A percentile compares a stretch with the other conserved stretches of the same genome.
Conservation (phyloP, 2,329 filamentous ascomycete genomes). For the Penicillium sp. region DNA sequence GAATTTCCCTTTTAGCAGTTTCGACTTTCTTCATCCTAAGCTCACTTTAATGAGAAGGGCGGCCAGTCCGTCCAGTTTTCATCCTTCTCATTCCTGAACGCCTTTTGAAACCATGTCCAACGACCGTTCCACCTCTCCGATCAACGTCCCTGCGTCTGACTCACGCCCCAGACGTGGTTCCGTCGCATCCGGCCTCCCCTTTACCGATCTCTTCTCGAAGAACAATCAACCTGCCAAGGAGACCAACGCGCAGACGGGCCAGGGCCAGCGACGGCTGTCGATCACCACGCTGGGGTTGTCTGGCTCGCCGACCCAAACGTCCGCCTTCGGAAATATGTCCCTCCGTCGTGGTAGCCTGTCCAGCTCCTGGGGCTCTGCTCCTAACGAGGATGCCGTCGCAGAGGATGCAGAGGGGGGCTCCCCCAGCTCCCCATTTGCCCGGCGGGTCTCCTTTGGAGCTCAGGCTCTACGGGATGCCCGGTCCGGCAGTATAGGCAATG, state of each 20-base stretch:
- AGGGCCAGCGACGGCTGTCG: slow-evolving; percentile 63
- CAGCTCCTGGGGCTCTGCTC: slow-evolving; percentile 54
- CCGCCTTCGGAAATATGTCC: slow-evolving; percentile 51
- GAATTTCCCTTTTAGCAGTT: background rate
- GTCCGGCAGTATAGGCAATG: slow-evolving; percentile 62
- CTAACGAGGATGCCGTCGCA: slow-evolving; percentile 48
- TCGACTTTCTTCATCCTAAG: slow-evolving; percentile 3
- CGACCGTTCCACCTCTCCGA: slow-evolving; percentile 41
- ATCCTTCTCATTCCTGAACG: slow-evolving; percentile 7
- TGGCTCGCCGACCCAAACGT: slow-evolving; percentile 63
- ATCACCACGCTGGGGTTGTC: slow-evolving; percentile 74
- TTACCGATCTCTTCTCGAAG: slow-evolving; percentile 43
- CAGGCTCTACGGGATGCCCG: slow-evolving; percentile 73
- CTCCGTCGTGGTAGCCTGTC: slow-evolving; percentile 68
- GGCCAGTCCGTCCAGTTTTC: slow-evolving; percentile 25
- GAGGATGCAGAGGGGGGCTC: slow-evolving; percentile 71
- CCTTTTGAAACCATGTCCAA: slow-evolving; percentile 41
- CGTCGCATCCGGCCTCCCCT: slow-evolving; percentile 41
- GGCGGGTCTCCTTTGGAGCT: slow-evolving; percentile 87
- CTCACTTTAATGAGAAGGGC: slow-evolving; percentile 22
- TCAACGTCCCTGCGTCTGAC: slow-evolving; percentile 37
- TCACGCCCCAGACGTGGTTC: slow-evolving; percentile 49
- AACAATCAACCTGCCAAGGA: slow-evolving; percentile 33
- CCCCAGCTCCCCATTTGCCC: slow-evolving; percentile 67
- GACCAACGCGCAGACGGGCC: slow-evolving; percentile 46